phyloP scores from a whole-genome alignment of 208 protist species.

The Trypanosoma conorhini region DNA sequence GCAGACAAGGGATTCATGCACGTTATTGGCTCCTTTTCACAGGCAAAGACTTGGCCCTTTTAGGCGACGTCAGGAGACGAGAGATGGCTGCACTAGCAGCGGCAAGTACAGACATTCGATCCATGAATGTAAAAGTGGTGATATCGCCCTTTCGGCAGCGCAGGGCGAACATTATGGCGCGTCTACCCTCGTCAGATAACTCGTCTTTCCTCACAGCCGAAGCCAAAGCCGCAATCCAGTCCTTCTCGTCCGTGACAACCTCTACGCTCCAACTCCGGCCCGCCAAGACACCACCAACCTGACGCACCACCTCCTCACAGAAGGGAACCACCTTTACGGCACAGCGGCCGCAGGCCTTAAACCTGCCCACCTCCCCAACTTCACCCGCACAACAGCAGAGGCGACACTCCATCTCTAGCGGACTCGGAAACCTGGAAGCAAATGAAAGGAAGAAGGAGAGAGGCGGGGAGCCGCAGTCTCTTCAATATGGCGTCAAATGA shows the following conservation, averaged over 20 bases:
- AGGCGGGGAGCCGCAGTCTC: not conserved
- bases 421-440: constrained; percentile 25
- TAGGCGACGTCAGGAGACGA: constrained; percentile 10
- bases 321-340: constrained; percentile 16
- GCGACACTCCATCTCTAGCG: constrained; percentile 12
- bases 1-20: not conserved
- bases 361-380: constrained; percentile 12
- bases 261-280: constrained; percentile 14
- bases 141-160: constrained; percentile 22
- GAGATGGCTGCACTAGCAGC: constrained; percentile 21
- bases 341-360: constrained; percentile 19
- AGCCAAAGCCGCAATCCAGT: constrained; percentile 4
- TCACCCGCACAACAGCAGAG: constrained; percentile 15
- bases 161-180: constrained; percentile 17
- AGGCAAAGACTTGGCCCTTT: not conserved
- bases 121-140: constrained; percentile 27
- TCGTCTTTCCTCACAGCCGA: not conserved
- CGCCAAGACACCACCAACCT: constrained; percentile 2
- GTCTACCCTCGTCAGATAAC: constrained; percentile 9
- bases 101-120: constrained; percentile 31
- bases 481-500: not conserved
- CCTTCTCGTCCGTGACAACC: constrained; percentile 19
- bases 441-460: not conserved
- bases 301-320: constrained; percentile 16
- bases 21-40: not conserved